Evolutionary conservation across 1,139 yeast genomes (phyloP), one percentile per base, ranked within the genome.

Genomic region (Pichia cactophila): DNA sequence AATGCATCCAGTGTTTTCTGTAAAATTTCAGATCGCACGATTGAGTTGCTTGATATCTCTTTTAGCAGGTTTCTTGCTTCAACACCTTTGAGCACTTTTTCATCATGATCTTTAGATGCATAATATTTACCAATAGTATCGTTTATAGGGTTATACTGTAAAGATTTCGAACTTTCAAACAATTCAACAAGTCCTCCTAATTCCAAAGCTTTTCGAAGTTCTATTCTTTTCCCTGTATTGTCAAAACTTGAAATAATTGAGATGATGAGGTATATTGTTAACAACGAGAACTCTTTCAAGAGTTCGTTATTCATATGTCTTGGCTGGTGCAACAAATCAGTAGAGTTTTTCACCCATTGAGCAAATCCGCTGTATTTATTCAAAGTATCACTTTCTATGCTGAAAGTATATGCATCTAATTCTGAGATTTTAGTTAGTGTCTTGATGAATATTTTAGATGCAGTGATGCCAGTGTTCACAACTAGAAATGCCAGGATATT

Each of bases 401-500:
- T 26, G 1, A 36, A 14, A 14, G 16, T 31, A 14, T 36, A 39
- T 11, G 28, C 36, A 35, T 39, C 31, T 17, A n/a, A n/a, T 28
- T 47, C 48, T 26, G 48, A n/a, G 4, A 49, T 42, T 12, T 23
- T 42, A 20, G 33, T 29, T 26, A 47, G 51, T 14, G 39, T 39
- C 33, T 40, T 48, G 39, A 45, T 51, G 12, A 61, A 49, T 4
- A 44, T 35, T 26, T 46, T 45, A 1, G 61, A 41, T 2, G 61
- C 58, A 2, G 46, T 31, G n/a, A 53, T 37, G 28, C 52, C 51
- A 16, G 50, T 51, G 29, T 58, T 56, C 1, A 59, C 59, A 20
- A 60, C 48, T 5, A 26, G 35, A 5, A 63, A 36, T 10, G 81
- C 74, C 36, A 78, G 61, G 49, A 92, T 78, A 56, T 90, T 97